Evolutionary conservation across 2,329 filamentous ascomycete genomes (phyloP).

Genomic region (Ceratocystiopsis brevicomis): DNA sequence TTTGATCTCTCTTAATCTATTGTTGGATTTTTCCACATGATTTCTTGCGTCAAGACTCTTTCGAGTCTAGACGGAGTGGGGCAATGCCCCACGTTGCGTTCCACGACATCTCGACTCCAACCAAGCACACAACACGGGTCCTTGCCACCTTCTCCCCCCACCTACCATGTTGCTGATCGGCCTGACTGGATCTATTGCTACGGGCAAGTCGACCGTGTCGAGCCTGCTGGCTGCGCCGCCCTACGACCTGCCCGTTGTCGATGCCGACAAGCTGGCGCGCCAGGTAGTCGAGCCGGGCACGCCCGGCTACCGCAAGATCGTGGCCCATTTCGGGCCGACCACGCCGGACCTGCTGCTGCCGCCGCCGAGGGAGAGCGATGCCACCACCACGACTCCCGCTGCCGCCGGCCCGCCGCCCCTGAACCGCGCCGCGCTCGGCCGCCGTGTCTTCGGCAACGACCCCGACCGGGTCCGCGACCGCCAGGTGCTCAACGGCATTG

Average conservation of each 20-base stretch:
- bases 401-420: constrained; percentile 48
- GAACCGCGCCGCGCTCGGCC: constrained; percentile 70
- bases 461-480: constrained; percentile 54
- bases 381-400: too few species aligned
- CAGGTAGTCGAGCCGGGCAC: constrained; percentile 90
- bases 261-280: constrained; percentile 82
- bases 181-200: constrained; percentile 91
- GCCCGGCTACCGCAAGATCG: constrained; percentile 61
- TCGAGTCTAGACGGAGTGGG: too few species aligned
- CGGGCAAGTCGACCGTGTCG: constrained; percentile 93
- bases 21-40: too few species aligned
- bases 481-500: constrained; percentile 66
- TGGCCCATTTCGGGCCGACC: constrained; percentile 59
- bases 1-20: too few species aligned
- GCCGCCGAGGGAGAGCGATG: too few species aligned
- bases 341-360: constrained; percentile 73
- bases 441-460: constrained; percentile 67
- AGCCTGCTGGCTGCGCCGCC: constrained; percentile 60
- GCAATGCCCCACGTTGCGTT: too few species aligned
- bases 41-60: too few species aligned
- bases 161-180: constrained; percentile 81
- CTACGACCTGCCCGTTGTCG: constrained; percentile 76
- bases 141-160: too few species aligned
- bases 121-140: neutral
- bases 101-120: too few species aligned